phyloP scores from a whole-genome alignment of 2,329 filamentous ascomycete genomes.

The Botrytis cinerea region DNA sequence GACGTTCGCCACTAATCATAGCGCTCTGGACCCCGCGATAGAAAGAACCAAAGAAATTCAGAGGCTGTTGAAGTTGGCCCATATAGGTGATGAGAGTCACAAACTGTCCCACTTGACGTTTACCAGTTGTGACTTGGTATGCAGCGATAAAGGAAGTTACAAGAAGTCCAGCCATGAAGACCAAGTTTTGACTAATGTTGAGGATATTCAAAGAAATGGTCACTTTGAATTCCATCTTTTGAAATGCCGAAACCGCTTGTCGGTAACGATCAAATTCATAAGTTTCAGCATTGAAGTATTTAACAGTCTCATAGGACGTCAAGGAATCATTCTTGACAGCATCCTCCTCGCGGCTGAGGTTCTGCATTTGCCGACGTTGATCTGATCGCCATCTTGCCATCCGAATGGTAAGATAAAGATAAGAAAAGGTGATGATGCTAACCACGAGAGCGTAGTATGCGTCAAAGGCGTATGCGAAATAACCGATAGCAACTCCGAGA shows the following conservation, averaged over 20 bases:
- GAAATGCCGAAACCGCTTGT: slow-evolving; percentile 68
- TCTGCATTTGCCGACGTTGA: slow-evolving; percentile 90
- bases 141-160: slow-evolving; percentile 72
- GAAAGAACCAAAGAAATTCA: slow-evolving; percentile 92
- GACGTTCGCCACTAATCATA: slow-evolving; percentile 94
- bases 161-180: slow-evolving; percentile 77
- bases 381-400: slow-evolving; percentile 93
- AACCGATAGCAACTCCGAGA: slow-evolving; percentile 79
- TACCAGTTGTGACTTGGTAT: slow-evolving; percentile 71
- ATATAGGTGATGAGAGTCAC: slow-evolving; percentile 75
- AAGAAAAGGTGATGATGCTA: slow-evolving; percentile 88
- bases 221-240: slow-evolving; percentile 74
- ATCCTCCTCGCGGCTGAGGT: slow-evolving; percentile 91
- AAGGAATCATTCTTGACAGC: slow-evolving; percentile 99
- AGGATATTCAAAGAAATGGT: slow-evolving; percentile 75
- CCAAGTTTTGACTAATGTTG: slow-evolving; percentile 77
- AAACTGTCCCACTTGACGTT: slow-evolving; percentile 69
- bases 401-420: slow-evolving; percentile 93
- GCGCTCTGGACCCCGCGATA: slow-evolving; percentile 95
- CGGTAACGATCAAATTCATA: slow-evolving; percentile 78
- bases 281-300: slow-evolving; percentile 83
- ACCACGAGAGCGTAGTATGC: slow-evolving; percentile 89
- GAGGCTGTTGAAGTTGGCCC: slow-evolving; percentile 74
- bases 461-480: slow-evolving; percentile 78
- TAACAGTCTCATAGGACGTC: slow-evolving; percentile 95